Evolutionary conservation across 176 grass and related monocot genomes (phyloP).

Genomic region (Cenchrus fungigraminus): DNA sequence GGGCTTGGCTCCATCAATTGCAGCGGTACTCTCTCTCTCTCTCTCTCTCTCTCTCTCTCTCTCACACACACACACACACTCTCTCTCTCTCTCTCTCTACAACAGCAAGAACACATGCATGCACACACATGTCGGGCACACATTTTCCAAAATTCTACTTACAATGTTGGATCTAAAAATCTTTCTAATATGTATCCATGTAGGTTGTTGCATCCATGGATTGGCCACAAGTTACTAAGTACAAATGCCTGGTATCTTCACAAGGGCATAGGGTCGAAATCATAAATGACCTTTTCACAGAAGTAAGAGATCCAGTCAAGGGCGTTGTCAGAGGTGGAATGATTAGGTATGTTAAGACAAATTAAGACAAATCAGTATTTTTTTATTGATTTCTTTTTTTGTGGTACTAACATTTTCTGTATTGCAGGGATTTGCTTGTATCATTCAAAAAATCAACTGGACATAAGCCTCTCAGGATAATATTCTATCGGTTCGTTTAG

Average conservation of each 20-base stretch:
- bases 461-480: conserved; percentile 58
- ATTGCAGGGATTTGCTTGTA: conserved; percentile 66
- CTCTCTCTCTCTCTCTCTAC: background rate
- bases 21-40: conserved; percentile 47
- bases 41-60: background rate
- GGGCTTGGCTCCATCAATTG: conserved; percentile 65
- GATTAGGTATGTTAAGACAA: conserved; percentile 60
- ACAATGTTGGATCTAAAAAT: background rate
- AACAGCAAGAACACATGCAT: background rate
- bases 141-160: background rate
- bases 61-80: too few relatives aligned
- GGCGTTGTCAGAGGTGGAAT: conserved; percentile 60
- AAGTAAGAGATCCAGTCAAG: conserved; percentile 55
- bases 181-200: background rate
- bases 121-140: background rate
- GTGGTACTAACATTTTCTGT: background rate
- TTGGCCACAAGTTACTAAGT: conserved; percentile 84
- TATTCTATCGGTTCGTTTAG: conserved; percentile 74
- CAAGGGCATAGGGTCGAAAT: conserved; percentile 76
- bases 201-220: conserved; percentile 92
- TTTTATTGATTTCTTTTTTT: background rate
- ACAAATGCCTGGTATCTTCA: conserved; percentile 81
- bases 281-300: conserved; percentile 66
- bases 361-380: background rate
- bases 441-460: conserved; percentile 55